Conservation (phyloP, 345 rosid species). For the Eucalyptus polybractea region DNA sequence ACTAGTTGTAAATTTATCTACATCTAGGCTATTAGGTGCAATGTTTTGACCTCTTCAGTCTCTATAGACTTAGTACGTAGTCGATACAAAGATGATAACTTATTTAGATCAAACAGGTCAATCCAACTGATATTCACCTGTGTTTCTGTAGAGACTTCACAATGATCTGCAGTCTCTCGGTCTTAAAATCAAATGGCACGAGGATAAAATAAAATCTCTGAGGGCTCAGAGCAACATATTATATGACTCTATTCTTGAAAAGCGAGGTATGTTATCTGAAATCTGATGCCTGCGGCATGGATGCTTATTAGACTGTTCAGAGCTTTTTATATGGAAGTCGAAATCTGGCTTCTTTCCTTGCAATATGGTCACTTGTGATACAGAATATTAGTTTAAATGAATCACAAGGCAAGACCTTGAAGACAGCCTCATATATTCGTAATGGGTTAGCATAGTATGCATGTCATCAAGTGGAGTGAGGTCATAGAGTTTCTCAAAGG, state of each 20-base stretch:
- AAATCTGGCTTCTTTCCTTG: neutral
- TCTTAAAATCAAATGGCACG: slow-evolving; percentile 50
- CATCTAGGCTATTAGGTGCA: neutral
- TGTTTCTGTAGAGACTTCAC: slow-evolving; percentile 41
- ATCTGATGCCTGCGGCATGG: neutral
- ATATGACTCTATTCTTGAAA: slow-evolving; percentile 41
- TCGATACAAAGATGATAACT: neutral
- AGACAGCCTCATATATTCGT: neutral
- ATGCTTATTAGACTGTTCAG: neutral
- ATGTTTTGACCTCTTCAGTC: neutral
- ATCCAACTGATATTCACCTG: neutral
- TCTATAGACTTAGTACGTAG: neutral
- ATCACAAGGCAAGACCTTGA: neutral
- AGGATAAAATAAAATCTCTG: slow-evolving; percentile 32
- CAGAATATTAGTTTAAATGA: neutral
- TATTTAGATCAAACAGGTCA: neutral
- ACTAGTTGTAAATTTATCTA: neutral
- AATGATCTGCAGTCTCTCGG: slow-evolving; percentile 48
- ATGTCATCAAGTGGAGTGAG: neutral
- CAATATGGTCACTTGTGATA: neutral
- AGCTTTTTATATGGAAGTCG: neutral
- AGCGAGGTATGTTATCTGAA: slow-evolving; percentile 33
- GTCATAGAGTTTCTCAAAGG: neutral
- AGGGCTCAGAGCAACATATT: slow-evolving; percentile 36
- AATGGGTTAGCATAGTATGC: neutral